A percentile compares a stretch with the other conserved stretches of the same genome.
phyloP scores from a whole-genome alignment of 257 asterid species.

The Osmanthus fragrans region DNA sequence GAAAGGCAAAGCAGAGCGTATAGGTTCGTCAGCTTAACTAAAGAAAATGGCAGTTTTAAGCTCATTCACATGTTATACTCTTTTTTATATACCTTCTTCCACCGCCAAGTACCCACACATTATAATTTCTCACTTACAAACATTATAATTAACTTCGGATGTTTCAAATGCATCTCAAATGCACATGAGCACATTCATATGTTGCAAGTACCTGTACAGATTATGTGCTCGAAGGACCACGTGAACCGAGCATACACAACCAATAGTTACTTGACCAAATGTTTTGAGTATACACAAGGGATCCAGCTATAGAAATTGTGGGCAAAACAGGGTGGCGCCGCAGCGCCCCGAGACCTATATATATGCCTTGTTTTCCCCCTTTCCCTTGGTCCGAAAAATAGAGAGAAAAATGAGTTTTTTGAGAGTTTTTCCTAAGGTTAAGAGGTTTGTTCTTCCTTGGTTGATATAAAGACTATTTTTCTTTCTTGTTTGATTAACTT shows the following conservation, averaged over 20 bases:
- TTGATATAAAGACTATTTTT: too few species aligned
- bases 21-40: conserved; percentile 37
- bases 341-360: too few species aligned
- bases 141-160: too few species aligned
- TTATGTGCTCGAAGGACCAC: background rate
- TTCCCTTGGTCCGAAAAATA: too few species aligned
- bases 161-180: too few species aligned
- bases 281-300: background rate
- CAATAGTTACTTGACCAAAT: background rate
- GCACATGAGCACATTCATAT: background rate
- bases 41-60: conserved; percentile 37
- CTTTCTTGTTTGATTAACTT: too few species aligned
- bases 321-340: too few species aligned
- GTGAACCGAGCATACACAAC: background rate
- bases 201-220: background rate
- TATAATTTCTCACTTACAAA: too few species aligned
- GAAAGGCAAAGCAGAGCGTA: background rate
- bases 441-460: too few species aligned
- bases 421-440: too few species aligned
- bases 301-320: background rate
- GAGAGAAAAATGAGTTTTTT: too few species aligned
- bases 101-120: background rate
- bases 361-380: too few species aligned
- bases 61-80: background rate
- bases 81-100: background rate